A percentile compares a stretch with the other conserved stretches of the same genome.
These are phyloP conservation scores for Stagonosporopsis cucurbitacearum DNA, from an alignment of 2,329 filamentous ascomycete genomes.

Conservation along the genomic window DNA sequence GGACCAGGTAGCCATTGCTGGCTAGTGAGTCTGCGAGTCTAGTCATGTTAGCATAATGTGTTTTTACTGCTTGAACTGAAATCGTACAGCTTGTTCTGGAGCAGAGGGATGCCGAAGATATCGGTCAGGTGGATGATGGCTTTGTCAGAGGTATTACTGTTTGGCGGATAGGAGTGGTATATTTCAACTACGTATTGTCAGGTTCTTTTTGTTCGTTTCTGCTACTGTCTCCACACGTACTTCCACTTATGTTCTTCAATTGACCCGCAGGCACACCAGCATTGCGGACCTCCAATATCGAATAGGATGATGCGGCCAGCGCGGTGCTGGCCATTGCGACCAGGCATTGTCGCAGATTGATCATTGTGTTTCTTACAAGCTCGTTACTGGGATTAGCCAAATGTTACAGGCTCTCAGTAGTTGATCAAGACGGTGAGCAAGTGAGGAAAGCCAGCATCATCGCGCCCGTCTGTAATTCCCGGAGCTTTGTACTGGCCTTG, in stretches of 20 bases:
- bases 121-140: conserved; percentile 48
- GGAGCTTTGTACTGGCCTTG: conserved; percentile 7
- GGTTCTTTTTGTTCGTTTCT: not conserved
- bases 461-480: not conserved
- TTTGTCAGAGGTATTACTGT: conserved; percentile 23
- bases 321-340: conserved; percentile 2
- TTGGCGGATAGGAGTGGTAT: conserved; percentile 30
- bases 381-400: not conserved
- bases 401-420: not conserved
- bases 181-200: conserved; percentile 20
- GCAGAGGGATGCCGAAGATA: conserved; percentile 43
- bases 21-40: conserved; percentile 46
- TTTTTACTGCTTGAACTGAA: not conserved
- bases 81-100: conserved; percentile 41
- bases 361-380: conserved; percentile 9
- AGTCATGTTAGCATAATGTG: not conserved
- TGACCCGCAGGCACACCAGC: conserved; percentile 24
- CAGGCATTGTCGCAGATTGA: conserved; percentile 4
- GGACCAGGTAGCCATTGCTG: conserved; percentile 41
- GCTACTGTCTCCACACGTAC: conserved; percentile 17
- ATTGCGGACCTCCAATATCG: conserved; percentile 21
- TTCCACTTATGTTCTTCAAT: conserved; percentile 34
- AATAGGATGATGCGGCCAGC: conserved; percentile 15
- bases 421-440: not conserved
- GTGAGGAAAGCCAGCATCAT: not conserved